These are phyloP conservation scores for Phyllachora maydis DNA, from an alignment of 2,329 filamentous ascomycete genomes.

Conservation along the genomic window DNA sequence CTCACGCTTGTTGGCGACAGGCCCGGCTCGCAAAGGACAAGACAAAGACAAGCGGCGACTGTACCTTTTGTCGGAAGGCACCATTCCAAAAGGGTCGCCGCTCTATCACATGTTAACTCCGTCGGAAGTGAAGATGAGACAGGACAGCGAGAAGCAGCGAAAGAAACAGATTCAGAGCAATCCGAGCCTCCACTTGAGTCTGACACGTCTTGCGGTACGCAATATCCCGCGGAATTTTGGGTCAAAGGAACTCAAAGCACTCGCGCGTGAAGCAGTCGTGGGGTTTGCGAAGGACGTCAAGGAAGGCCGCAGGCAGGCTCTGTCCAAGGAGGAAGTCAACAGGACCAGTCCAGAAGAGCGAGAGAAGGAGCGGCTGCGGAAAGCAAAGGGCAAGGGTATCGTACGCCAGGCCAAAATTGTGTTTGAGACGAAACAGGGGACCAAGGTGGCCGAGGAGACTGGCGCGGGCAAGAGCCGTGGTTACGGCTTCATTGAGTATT, in stretches of 20 bases:
- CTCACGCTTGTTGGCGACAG: conserved; percentile 49
- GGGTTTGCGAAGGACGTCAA: conserved; percentile 87
- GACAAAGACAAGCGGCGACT: conserved; percentile 82
- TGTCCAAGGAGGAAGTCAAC: conserved; percentile 76
- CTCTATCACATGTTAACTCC: conserved; percentile 58
- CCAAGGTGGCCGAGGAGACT: conserved; percentile 57
- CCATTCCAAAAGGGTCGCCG: conserved; percentile 55
- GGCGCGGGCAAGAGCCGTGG: conserved; percentile 73
- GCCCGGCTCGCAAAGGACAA: conserved; percentile 38
- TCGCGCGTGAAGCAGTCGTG: conserved; percentile 82
- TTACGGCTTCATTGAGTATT: conserved; percentile 96
- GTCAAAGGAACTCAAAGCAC: conserved; percentile 74
- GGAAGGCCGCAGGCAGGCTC: conserved; percentile 47
- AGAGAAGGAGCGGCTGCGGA: conserved; percentile 61
- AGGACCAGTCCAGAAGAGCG: conserved; percentile 65
- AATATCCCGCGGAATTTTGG: conserved; percentile 73
- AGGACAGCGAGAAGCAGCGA: conserved; percentile 69
- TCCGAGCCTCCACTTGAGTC: conserved; percentile 67
- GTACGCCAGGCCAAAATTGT: conserved; percentile 90
- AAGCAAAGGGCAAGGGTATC: conserved; percentile 63
- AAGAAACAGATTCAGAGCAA: conserved; percentile 84
- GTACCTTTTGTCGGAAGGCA: conserved; percentile 74
- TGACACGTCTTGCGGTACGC: conserved; percentile 77
- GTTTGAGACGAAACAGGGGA: conserved; percentile 71
- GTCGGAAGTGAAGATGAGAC: conserved; percentile 70